Base-by-base conservation (phyloP, 768 basidiomycete species). In the Phanerochaete carnosa region DNA sequence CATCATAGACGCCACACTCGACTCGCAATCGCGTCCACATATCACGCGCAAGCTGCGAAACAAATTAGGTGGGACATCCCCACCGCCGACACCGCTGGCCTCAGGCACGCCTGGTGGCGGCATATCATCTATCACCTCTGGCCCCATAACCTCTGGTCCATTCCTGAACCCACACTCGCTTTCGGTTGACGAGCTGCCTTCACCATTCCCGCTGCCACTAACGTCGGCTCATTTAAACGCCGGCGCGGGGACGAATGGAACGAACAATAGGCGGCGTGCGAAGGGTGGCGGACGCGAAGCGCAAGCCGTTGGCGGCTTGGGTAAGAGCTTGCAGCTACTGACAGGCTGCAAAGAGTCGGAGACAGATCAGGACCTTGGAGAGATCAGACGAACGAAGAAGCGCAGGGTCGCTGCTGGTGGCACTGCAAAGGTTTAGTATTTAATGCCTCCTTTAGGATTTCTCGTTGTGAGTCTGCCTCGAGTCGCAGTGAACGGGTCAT, bases 21-120 rank as follows among this genome's bases (percentile, higher is more conserved):
- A 94, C 70, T 79, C 86, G 1, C 88, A 91, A 69, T 87, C 85
- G 13, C 83, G 91, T 45, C 84, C 88, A 26, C 90, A 92, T 66
- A 85, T 92, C 66, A 93, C 92, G 16, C 86, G 91, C 56, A 94
- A 93, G 70, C 80, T 93, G 33, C 86, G 91, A 52, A 92, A 92
- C 74, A 92, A 91, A 70, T 71, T 89, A 30, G 85, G 68, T 15
- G 72, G 87, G 19, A 86, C 86, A 1, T 89, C 90, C 0, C 91
- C 91, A 39, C 90, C 90, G 0, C 87, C 90, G 6, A 90, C 89
- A 13, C 88, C 89, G 1, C 80, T 86, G 33, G 77, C 79, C 8
- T 63, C 37, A 45, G 60, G 61, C 15, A 66, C 63, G 9, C 66
- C 66, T 4, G 69, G 69, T 30, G 79, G 79, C 26, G 62, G 58